Evolutionary conservation across 768 basidiomycete genomes (phyloP).

Genomic region (Rhizopogon vesiculosus): DNA sequence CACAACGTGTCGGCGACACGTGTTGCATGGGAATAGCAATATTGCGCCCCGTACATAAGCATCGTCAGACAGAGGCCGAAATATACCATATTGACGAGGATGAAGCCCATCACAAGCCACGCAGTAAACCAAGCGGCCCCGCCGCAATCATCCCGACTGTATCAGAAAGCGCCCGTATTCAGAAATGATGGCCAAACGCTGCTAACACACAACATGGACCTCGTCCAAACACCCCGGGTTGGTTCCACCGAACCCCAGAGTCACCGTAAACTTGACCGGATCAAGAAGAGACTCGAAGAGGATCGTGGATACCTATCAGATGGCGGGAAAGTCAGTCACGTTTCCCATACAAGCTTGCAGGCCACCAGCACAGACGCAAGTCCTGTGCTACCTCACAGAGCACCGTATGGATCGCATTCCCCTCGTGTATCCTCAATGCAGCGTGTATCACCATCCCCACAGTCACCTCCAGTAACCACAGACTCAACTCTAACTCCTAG

Average conservation of each 20-base stretch:
- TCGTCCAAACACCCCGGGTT: conserved; percentile 26
- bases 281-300: conserved; percentile 27
- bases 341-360: conserved; percentile 21
- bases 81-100: background rate
- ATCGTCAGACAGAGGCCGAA: background rate
- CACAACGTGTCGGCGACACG: background rate
- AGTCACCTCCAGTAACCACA: background rate
- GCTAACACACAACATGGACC: conserved; percentile 22
- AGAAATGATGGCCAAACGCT: background rate
- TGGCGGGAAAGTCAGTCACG: conserved; percentile 20
- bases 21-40: background rate
- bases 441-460: background rate
- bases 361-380: conserved; percentile 11
- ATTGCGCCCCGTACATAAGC: background rate
- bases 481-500: background rate
- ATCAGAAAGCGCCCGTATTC: background rate
- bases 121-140: background rate
- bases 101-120: background rate
- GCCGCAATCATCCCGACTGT: conserved; percentile 4
- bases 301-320: conserved; percentile 23
- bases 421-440: background rate
- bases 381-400: conserved; percentile 9
- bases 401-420: conserved; percentile 7
- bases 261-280: conserved; percentile 20
- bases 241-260: conserved; percentile 23